Conservation (phyloP, 2,329 filamentous ascomycete species). For the Cladophialophora immunda region DNA sequence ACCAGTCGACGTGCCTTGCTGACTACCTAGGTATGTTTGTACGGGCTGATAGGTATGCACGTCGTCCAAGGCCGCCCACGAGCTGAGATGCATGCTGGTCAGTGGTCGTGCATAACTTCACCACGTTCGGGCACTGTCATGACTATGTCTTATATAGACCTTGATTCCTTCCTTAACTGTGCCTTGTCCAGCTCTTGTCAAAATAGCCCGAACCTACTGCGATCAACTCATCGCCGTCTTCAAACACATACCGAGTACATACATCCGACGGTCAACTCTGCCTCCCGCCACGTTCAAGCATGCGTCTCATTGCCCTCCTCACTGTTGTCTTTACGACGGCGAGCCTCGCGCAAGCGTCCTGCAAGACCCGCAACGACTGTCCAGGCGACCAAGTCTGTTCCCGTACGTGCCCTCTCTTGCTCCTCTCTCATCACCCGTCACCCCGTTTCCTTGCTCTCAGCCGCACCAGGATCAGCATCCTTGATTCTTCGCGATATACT, state of each 20-base stretch:
- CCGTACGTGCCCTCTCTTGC: background rate
- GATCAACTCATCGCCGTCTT: no score
- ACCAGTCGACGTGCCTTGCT: no score
- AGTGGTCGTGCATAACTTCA: background rate
- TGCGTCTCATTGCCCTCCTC: background rate
- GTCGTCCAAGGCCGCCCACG: background rate
- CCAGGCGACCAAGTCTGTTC: background rate
- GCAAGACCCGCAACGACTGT: conserved; percentile 2
- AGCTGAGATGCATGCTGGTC: background rate
- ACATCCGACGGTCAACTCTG: background rate
- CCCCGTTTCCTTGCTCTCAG: background rate
- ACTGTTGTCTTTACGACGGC: background rate
- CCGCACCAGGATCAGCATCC: no score
- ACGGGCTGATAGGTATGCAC: background rate
- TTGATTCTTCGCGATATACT: no score
- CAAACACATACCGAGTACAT: background rate
- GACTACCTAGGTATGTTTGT: no score
- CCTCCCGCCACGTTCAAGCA: background rate
- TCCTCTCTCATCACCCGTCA: background rate
- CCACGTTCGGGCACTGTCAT: no score
- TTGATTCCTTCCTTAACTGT: no score
- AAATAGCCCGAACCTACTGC: no score
- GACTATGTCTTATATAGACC: no score
- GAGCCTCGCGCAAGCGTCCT: background rate
- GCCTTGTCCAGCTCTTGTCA: no score